These are phyloP conservation scores for Vigna hirtella DNA, from an alignment of 306 rosid genomes.

Conservation along the genomic window DNA sequence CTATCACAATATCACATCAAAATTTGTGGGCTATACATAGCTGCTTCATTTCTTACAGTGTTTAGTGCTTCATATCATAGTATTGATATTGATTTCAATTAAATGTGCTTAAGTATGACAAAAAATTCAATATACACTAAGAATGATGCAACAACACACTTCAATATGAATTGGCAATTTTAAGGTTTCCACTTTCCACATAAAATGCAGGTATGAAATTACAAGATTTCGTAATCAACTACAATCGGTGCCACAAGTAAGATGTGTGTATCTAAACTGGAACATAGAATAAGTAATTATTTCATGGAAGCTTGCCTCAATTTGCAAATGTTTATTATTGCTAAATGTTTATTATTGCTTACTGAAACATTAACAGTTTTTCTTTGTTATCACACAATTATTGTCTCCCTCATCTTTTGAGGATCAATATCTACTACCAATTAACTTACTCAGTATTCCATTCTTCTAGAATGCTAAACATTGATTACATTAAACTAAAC, in stretches of 20 bases:
- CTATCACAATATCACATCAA: background rate
- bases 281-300: background rate
- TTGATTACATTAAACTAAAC: background rate
- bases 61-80: background rate
- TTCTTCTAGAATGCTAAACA: background rate
- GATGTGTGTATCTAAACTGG: background rate
- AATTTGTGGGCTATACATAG: background rate
- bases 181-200: background rate
- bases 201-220: background rate
- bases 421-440: background rate
- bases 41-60: background rate
- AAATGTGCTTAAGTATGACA: background rate
- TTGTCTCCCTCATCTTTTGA: background rate
- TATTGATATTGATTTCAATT: background rate
- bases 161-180: background rate
- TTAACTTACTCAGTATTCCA: background rate
- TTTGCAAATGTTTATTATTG: background rate
- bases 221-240: background rate
- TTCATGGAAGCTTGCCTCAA: background rate
- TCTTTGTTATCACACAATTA: background rate
- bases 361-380: background rate
- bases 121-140: background rate
- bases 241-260: background rate
- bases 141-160: background rate
- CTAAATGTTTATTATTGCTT: background rate